Evolutionary conservation across 495 filamentous ascomycete species (phyloP).

Genomic region (Pseudotulostoma volvatum): DNA sequence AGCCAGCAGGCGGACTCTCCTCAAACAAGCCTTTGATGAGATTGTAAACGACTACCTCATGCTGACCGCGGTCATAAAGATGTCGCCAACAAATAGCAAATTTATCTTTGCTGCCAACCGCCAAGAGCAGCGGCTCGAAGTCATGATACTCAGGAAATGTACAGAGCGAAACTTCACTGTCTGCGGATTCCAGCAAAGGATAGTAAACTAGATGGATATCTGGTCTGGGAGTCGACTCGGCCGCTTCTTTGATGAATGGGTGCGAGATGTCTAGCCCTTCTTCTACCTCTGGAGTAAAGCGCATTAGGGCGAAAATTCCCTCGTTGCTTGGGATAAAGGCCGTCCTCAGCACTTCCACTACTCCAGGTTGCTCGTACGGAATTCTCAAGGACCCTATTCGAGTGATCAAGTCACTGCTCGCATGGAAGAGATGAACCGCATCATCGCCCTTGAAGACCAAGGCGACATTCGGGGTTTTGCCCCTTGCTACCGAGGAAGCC

Average conservation of each 20-base stretch:
- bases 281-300: conserved; percentile 13
- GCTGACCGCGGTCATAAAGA: background rate
- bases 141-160: conserved; percentile 16
- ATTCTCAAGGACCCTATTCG: conserved; percentile 6
- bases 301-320: conserved; percentile 18
- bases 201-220: conserved; percentile 16
- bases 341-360: conserved; percentile 18
- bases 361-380: conserved; percentile 14
- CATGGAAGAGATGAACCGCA: conserved; percentile 14
- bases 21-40: background rate
- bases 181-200: conserved; percentile 4
- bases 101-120: conserved; percentile 8
- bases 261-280: conserved; percentile 10
- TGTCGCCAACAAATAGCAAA: conserved; percentile 32
- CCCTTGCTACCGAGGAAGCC: conserved; percentile 14
- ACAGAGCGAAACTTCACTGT: conserved; percentile 12
- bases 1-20: no score
- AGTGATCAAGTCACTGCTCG: conserved; percentile 7
- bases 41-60: conserved; percentile 1
- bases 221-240: conserved; percentile 10
- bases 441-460: conserved; percentile 16
- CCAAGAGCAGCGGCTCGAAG: conserved; percentile 20
- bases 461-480: conserved; percentile 3
- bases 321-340: conserved; percentile 9
- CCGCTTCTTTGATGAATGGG: conserved; percentile 23